Conservation (phyloP, 2,329 filamentous ascomycete species). For the Pseudonectria foliicola region DNA sequence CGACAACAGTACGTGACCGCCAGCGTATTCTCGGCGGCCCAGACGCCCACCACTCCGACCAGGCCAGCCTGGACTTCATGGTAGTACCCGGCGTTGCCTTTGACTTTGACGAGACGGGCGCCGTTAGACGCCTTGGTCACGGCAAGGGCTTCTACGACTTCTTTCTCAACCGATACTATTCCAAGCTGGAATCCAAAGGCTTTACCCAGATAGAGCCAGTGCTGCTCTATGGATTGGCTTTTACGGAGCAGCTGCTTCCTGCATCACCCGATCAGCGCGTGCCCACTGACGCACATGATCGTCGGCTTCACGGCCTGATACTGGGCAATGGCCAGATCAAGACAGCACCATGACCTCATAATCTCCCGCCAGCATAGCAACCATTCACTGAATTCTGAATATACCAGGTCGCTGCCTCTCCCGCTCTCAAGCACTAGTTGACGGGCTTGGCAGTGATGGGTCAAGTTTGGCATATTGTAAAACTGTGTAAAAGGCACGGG, state of each 20-base stretch:
- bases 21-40: constrained; percentile 66
- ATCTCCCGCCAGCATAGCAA: too few relatives aligned
- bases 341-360: constrained; percentile 9
- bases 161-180: constrained; percentile 69
- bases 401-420: too few relatives aligned
- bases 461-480: too few relatives aligned
- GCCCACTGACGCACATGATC: constrained; percentile 70
- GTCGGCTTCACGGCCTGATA: constrained; percentile 69
- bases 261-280: constrained; percentile 53
- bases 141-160: constrained; percentile 97
- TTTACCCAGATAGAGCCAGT: constrained; percentile 31
- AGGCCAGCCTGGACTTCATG: constrained; percentile 67
- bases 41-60: constrained; percentile 35
- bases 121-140: constrained; percentile 75
- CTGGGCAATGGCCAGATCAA: constrained; percentile 60
- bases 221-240: constrained; percentile 66
- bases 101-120: constrained; percentile 51
- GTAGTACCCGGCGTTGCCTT: constrained; percentile 92
- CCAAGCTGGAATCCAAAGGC: constrained; percentile 33
- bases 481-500: too few relatives aligned
- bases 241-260: constrained; percentile 75
- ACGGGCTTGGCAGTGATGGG: too few relatives aligned
- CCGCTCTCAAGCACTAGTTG: too few relatives aligned
- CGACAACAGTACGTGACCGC: constrained; percentile 56
- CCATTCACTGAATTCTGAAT: too few relatives aligned